A percentile compares a stretch with the other conserved stretches of the same genome.
Conservation (phyloP, 495 filamentous ascomycete genomes). For the Penicillium alfredii region DNA sequence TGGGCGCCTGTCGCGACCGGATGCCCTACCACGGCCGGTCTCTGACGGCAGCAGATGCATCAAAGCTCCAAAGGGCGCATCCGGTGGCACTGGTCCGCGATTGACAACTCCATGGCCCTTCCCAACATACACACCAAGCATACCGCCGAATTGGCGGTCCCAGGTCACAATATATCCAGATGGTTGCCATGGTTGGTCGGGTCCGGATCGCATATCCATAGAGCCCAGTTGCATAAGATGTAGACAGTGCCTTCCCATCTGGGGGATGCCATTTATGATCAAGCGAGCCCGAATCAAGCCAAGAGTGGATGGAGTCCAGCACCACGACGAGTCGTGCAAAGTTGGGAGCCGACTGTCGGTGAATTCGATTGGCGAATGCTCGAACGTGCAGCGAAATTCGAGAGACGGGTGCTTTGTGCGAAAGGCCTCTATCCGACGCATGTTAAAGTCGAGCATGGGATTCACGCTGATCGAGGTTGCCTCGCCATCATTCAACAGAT, state of each 20-base stretch:
- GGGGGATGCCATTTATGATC: constrained; percentile 13
- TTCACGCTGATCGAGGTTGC: constrained; percentile 9
- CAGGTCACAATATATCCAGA: constrained; percentile 36
- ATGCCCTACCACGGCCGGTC: constrained; percentile 1
- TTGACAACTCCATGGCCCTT: constrained; percentile 15
- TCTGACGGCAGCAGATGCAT: constrained; percentile 11
- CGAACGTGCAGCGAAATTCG: constrained; percentile 29
- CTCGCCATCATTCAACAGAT: constrained; percentile 34
- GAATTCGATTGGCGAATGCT: constrained; percentile 29
- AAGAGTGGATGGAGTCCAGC: constrained; percentile 18
- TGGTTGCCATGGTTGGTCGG: constrained; percentile 18
- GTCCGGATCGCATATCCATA: constrained; percentile 17
- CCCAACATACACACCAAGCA: constrained; percentile 28
- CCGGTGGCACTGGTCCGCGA: constrained; percentile 5
- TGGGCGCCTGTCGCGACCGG: constrained; percentile 1
- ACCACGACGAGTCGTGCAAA: constrained; percentile 4
- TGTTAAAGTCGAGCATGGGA: constrained; percentile 7
- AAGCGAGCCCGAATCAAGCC: constrained; percentile 28
- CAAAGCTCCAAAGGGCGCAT: constrained; percentile 19
- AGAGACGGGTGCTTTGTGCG: background rate
- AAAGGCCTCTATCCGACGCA: background rate
- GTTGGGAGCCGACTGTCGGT: constrained; percentile 9
- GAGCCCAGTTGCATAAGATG: constrained; percentile 36
- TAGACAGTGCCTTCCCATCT: constrained; percentile 10
- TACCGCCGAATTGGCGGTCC: constrained; percentile 29